Percentiles rank a stretch among this genome's conserved stretches.
These are phyloP conservation scores for Ophiostoma montium DNA, from an alignment of 2,329 filamentous ascomycete genomes.

Conservation along the genomic window DNA sequence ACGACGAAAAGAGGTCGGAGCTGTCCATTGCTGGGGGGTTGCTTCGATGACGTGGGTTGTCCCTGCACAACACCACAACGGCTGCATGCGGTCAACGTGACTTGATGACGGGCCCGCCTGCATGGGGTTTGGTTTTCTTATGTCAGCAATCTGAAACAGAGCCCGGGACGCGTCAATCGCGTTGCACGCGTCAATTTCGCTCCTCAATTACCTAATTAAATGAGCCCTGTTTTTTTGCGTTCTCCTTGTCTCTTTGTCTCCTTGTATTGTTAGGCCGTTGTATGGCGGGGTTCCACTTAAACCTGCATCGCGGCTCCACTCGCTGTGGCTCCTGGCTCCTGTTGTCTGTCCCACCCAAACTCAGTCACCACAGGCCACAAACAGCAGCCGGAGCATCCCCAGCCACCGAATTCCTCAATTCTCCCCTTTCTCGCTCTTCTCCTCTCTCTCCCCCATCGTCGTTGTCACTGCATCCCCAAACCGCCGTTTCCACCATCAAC, in stretches of 20 bases:
- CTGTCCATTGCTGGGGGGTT: too few relatives aligned
- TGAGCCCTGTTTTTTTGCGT: too few relatives aligned
- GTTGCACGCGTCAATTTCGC: too few relatives aligned
- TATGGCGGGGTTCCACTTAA: neutral
- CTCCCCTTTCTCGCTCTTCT: neutral
- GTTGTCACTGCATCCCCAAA: neutral
- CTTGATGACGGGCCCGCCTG: too few relatives aligned
- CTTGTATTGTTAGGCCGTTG: too few relatives aligned
- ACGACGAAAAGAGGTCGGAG: constrained; percentile 15
- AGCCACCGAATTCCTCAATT: constrained; percentile 8
- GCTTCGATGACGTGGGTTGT: neutral
- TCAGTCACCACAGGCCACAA: neutral
- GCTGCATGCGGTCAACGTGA: constrained; percentile 2
- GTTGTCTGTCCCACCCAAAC: too few relatives aligned
- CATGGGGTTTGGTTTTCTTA: too few relatives aligned
- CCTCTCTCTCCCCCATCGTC: neutral
- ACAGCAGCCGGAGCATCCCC: constrained; percentile 6
- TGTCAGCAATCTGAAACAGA: neutral
- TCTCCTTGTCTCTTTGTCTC: too few relatives aligned
- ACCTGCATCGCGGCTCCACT: neutral
- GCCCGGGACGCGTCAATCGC: too few relatives aligned
- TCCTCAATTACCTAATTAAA: too few relatives aligned
- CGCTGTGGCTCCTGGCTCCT: neutral
- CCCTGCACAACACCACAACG: too few relatives aligned
- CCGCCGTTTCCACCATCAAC: neutral